A percentile compares a stretch with the other conserved stretches of the same genome.
Evolutionary conservation across 805 yeast genomes (phyloP).

Genomic region (Candida patagonica): DNA sequence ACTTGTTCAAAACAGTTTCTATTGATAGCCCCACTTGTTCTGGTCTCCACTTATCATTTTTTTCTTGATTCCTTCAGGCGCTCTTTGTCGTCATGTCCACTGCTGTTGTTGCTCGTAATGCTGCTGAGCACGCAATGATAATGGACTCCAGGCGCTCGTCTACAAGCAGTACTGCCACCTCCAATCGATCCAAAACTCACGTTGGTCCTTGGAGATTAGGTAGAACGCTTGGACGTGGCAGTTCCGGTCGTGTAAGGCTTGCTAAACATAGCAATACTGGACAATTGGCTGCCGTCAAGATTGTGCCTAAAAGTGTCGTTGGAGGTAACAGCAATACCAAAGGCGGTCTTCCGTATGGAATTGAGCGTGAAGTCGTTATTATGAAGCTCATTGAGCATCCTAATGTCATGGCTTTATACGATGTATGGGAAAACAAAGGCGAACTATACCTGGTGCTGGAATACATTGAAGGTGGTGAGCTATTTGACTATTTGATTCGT

Average conservation of each 20-base stretch:
- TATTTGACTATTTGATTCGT: conserved; percentile 84
- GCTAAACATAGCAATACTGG: conserved; percentile 82
- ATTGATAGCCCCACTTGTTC: too few relatives aligned
- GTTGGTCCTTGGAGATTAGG: conserved; percentile 98
- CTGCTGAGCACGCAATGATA: conserved; percentile 4
- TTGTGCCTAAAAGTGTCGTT: conserved; percentile 79
- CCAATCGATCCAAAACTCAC: conserved; percentile 42
- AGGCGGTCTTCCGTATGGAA: conserved; percentile 80
- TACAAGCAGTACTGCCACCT: conserved; percentile 22
- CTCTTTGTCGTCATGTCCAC: conserved; percentile 7
- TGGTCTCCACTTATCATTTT: too few relatives aligned
- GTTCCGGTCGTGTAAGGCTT: conserved; percentile 87
- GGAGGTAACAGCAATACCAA: conserved; percentile 23
- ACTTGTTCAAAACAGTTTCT: too few relatives aligned
- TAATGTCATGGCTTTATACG: conserved; percentile 85
- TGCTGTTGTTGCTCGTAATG: conserved; percentile 4
- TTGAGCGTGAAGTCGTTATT: conserved; percentile 93
- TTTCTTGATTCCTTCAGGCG: too few relatives aligned
- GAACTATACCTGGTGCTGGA: conserved; percentile 82
- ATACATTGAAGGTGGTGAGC: conserved; percentile 95
- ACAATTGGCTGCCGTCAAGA: conserved; percentile 91
- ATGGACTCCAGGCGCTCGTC: neutral
- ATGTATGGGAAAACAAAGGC: conserved; percentile 95
- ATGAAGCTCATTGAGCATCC: conserved; percentile 85
- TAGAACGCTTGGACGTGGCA: conserved; percentile 90